Conservation (phyloP, 164 flowering plant genomes). For the Stephania yunnanensis region DNA sequence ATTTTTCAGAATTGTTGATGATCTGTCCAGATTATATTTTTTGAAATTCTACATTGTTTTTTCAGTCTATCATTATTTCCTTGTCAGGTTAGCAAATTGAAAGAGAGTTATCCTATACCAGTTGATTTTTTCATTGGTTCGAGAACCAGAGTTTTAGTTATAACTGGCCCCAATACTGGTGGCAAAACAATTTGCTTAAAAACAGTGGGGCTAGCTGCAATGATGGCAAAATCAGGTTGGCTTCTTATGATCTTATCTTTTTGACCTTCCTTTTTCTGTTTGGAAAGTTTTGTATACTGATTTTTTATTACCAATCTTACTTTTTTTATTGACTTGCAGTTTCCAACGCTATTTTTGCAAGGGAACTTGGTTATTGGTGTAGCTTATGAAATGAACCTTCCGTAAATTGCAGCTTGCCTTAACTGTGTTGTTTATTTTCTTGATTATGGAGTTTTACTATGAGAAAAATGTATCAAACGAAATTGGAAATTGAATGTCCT, state of each 20-base stretch:
- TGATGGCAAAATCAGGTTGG: conserved; percentile 96
- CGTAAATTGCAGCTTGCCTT: not conserved
- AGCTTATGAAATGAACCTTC: not conserved
- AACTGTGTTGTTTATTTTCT: not conserved
- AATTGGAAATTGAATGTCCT: not conserved
- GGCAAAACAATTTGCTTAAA: conserved; percentile 96
- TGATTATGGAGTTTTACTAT: not conserved
- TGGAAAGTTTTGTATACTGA: not conserved
- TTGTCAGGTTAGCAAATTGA: conserved; percentile 51
- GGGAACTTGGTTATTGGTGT: not conserved
- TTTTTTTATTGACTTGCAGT: not conserved
- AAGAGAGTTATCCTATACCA: conserved; percentile 67
- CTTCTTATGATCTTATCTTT: conserved; percentile 1
- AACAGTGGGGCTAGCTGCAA: conserved; percentile 82
- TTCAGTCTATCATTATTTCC: not conserved
- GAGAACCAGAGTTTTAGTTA: conserved; percentile 65
- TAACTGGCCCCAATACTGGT: conserved; percentile 96
- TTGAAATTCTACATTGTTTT: not conserved
- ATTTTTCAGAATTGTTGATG: not conserved
- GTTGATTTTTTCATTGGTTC: conserved; percentile 60
- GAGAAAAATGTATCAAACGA: not conserved
- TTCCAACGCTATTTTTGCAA: not conserved
- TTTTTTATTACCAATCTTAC: not conserved
- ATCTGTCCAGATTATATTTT: not conserved
- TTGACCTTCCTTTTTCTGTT: not conserved